Evolutionary conservation across 2,329 filamentous ascomycete species (phyloP), one percentile per base, ranked within the genome.

Genomic region (Thielaviopsis ethacetica): DNA sequence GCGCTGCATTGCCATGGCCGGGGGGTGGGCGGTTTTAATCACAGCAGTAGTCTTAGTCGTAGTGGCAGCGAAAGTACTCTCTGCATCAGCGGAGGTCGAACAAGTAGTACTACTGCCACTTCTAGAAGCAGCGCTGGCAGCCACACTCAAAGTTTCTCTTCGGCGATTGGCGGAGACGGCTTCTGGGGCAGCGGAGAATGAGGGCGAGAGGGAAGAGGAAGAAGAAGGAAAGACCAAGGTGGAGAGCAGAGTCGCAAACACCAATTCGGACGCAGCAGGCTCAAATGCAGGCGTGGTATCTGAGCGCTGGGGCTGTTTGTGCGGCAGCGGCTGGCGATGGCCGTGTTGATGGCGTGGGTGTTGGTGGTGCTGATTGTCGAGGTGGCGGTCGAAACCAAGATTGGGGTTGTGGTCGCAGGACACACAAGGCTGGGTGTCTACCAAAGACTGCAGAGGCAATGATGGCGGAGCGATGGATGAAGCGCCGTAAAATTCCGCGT

Each of bases 1-100:
- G 67, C 72, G 71, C 63, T 72, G 70, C 63, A 69, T 58, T 52
- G 56, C 66, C 63, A 69, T 66, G 62, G 68, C 66, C 66, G 73
- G 71, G 63, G 68, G 69, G 63, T 71, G 67, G 63, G 71, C 64
- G 68, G 72, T 73, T 70, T 74, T 75, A 71, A 72, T 51, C 13
- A 34, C 55, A 22, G 51, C 47, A 54, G 30, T 27, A 44, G 44
- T 47, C 10, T 21, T 49, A 21, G 51, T 27, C 38, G 22, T 27
- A 44, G 44, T n/a, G 15, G 22, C n/a, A 24, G 22, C 30, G 13
- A n/a, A 24, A 30, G 41, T 26, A 49, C 38, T 15, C 6, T 34
- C 30, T 34, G 30, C 30, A 34, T 49, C 38, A 9, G 54, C 22
- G 24, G 12, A 6, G 49, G 47, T 27, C 49, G 56, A 19, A 49